Conservation (phyloP, 768 basidiomycete species). For the Tulasnella sp. region DNA sequence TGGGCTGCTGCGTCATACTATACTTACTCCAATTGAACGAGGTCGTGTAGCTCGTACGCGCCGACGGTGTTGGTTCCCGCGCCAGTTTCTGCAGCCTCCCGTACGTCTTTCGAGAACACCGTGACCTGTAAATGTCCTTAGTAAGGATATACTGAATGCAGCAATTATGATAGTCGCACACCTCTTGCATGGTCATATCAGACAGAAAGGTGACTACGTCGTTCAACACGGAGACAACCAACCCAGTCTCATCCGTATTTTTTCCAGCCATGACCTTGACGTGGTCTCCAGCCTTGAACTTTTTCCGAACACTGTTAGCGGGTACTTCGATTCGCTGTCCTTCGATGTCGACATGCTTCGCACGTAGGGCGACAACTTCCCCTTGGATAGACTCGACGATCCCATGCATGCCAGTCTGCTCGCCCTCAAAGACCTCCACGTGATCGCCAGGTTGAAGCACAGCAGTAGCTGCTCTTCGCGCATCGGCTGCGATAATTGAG, state of each 20-base stretch:
- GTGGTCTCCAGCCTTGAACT: conserved; percentile 95
- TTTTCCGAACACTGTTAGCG: conserved; percentile 81
- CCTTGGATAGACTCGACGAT: conserved; percentile 80
- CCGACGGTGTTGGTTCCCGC: conserved; percentile 81
- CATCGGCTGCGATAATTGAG: conserved; percentile 84
- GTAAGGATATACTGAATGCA: not conserved
- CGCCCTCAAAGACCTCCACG: conserved; percentile 94
- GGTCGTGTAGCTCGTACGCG: conserved; percentile 89
- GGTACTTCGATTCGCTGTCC: conserved; percentile 80
- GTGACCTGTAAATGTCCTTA: conserved; percentile 51
- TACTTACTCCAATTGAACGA: conserved; percentile 91
- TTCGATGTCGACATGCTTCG: conserved; percentile 71
- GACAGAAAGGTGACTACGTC: conserved; percentile 92
- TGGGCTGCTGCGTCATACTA: not conserved
- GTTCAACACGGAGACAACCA: conserved; percentile 84
- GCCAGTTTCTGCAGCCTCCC: conserved; percentile 97
- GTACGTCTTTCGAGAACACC: conserved; percentile 93
- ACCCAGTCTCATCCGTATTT: conserved; percentile 89
- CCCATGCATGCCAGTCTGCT: conserved; percentile 88
- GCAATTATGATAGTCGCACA: conserved; percentile 25
- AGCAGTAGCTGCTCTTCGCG: conserved; percentile 79
- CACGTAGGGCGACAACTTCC: conserved; percentile 78
- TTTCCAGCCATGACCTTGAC: conserved; percentile 97
- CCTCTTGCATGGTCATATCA: conserved; percentile 97
- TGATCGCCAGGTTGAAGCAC: conserved; percentile 97